Evolutionary conservation across 306 rosid genomes (phyloP).

Genomic region (Crotalaria pallida): DNA sequence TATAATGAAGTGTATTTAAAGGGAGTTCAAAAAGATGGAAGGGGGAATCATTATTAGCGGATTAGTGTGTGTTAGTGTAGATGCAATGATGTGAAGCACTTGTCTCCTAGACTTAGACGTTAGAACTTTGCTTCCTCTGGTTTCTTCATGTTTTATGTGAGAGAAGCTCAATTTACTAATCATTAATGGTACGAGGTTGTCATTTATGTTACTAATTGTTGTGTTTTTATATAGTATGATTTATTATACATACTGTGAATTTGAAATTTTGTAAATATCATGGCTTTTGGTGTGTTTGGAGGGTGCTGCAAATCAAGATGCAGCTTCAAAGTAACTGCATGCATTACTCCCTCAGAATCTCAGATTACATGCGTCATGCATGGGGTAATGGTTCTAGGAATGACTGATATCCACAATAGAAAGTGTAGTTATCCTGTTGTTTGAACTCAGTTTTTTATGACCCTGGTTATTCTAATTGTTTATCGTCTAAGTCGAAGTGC

Average conservation of each 20-base stretch:
- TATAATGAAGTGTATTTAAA: background rate
- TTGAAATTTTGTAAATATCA: background rate
- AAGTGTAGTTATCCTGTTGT: background rate
- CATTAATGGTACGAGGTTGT: background rate
- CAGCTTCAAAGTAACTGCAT: background rate
- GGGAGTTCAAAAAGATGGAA: background rate
- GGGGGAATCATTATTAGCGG: background rate
- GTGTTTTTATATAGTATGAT: background rate
- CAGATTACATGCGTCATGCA: background rate
- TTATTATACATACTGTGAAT: background rate
- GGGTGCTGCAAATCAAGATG: background rate
- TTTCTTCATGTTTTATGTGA: background rate
- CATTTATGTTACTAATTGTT: background rate
- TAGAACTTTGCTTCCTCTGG: background rate
- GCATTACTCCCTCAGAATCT: background rate
- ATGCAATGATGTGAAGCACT: constrained; percentile 16
- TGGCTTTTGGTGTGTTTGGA: background rate
- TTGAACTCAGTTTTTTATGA: no score
- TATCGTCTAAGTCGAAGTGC: no score
- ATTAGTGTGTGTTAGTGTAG: background rate
- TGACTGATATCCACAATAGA: background rate
- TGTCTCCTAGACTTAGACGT: background rate
- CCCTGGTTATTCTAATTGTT: no score
- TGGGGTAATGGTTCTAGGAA: no score
- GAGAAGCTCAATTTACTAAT: constrained; percentile 21